Percentiles rank a stretch among this genome's conserved stretches.
Evolutionary conservation across 441 rosid genomes (phyloP).

Genomic region (Francoa sonchifolia): DNA sequence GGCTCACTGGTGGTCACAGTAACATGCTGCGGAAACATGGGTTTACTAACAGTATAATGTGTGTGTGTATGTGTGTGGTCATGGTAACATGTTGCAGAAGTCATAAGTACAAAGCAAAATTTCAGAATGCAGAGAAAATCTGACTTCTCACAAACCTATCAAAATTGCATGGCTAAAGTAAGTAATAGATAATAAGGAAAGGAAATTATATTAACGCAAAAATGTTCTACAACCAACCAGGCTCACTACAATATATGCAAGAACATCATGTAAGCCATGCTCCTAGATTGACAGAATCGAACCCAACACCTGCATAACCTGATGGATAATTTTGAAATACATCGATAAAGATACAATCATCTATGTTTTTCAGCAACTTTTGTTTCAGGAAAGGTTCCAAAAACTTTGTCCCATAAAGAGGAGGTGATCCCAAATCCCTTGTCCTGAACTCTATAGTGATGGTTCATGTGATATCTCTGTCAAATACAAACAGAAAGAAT

Average conservation of each 20-base stretch:
- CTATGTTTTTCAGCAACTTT: conserved; percentile 30
- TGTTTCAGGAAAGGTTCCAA: conserved; percentile 67
- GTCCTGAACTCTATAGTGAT: conserved; percentile 80
- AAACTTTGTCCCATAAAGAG: conserved; percentile 72
- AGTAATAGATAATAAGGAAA: too few species aligned
- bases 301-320: background rate
- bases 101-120: too few species aligned
- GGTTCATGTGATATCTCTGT: conserved; percentile 96
- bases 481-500: background rate
- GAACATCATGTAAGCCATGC: background rate
- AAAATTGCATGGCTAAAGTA: too few species aligned
- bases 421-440: conserved; percentile 96
- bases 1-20: too few species aligned
- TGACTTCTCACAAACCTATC: too few species aligned
- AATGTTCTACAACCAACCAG: background rate
- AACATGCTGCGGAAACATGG: too few species aligned
- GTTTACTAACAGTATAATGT: too few species aligned
- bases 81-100: too few species aligned
- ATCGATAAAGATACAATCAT: conserved; percentile 12
- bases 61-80: too few species aligned
- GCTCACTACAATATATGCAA: background rate
- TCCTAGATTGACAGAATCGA: background rate
- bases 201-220: too few species aligned
- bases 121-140: too few species aligned
- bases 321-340: conserved; percentile 1